These are phyloP conservation scores for Salmacisia buchloeana DNA, from an alignment of 1,284 basidiomycete genomes.

Conservation along the genomic window DNA sequence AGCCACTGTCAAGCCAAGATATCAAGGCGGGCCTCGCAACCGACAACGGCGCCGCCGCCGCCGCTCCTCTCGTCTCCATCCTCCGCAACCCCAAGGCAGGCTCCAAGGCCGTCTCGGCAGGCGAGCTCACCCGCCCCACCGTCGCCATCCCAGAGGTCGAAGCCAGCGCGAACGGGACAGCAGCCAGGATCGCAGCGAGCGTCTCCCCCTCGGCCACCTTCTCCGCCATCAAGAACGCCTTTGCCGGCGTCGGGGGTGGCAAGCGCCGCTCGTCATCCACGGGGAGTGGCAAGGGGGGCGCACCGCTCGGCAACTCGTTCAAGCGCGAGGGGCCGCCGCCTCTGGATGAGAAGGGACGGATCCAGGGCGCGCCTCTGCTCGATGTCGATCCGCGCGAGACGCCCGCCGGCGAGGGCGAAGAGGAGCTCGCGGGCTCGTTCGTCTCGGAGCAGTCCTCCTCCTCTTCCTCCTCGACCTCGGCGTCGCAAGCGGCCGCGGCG, in stretches of 20 bases:
- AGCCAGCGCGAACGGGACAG: neutral
- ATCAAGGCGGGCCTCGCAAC: neutral
- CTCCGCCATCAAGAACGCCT: conserved; percentile 32
- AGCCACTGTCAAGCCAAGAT: too few relatives aligned
- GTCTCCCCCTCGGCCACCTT: neutral
- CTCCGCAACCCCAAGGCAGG: conserved; percentile 3
- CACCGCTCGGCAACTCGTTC: conserved; percentile 34
- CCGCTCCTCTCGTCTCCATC: conserved; percentile 1
- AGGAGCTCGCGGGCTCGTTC: too few relatives aligned
- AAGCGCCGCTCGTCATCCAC: conserved; percentile 22
- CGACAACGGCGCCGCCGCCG: neutral
- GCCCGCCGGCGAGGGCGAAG: conserved; percentile 14
- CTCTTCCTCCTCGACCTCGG: neutral
- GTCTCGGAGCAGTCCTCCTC: neutral
- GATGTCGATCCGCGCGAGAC: conserved; percentile 26
- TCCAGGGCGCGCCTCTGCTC: conserved; percentile 35
- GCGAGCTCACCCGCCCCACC: conserved; percentile 1
- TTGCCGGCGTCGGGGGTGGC: conserved; percentile 2
- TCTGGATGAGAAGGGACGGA: conserved; percentile 9
- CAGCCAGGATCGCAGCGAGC: neutral
- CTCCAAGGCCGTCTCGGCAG: neutral
- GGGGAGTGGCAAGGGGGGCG: conserved; percentile 28
- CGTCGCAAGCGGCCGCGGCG: neutral
- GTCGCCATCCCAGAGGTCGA: neutral
- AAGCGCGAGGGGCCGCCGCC: conserved; percentile 23